Evolutionary conservation across 768 basidiomycete species (phyloP), one percentile per base, ranked within the genome.

Genomic region (Lentinula guzmanii): DNA sequence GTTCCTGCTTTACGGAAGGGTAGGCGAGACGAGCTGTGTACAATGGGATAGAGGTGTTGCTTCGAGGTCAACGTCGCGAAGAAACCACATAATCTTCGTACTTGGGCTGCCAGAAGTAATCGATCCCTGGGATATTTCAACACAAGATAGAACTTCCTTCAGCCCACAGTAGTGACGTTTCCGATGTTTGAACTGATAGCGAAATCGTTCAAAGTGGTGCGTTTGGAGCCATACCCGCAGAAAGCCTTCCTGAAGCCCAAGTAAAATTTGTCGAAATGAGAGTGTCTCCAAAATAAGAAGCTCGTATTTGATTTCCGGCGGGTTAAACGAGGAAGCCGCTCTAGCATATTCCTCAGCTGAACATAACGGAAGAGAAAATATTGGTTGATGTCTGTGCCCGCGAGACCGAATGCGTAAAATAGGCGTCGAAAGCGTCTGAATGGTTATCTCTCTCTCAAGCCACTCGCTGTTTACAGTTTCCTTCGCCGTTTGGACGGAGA

Each of bases 211-310:
- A 99, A 76, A 8, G 89, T 65, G 15, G 69, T 70, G 58, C 92
- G 80, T 71, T 99, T 99, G 18, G 92, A 95, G 5, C 96, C 96
- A 67, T 86, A 84, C 1, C 96, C 96, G 67, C 93, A 93, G 71
- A 79, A 94, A 98, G 1, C 93, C 95, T 69, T 87, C 83, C 2
- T 78, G 75, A 24, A 98, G 79, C 72, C 98, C 93, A 63, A 79
- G 75, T 45, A 82, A 73, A 70, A 89, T 90, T 45, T 86, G 82
- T 24, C 78, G 74, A 68, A 89, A 87, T 16, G 83, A 4, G 70
- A 64, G 13, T 24, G 72, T 56, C 53, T 73, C 70, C 59, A 54
- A 63, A 50, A 70, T 63, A 37, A 77, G 62, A 46, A 79, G 69
- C 52, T 59, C 67, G 8, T 76, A 74, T 53, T 76, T 68, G 24